A percentile compares a stretch with the other conserved stretches of the same genome.
phyloP scores from a whole-genome alignment of 257 asterid genomes.

The Solanum sejunctum region DNA sequence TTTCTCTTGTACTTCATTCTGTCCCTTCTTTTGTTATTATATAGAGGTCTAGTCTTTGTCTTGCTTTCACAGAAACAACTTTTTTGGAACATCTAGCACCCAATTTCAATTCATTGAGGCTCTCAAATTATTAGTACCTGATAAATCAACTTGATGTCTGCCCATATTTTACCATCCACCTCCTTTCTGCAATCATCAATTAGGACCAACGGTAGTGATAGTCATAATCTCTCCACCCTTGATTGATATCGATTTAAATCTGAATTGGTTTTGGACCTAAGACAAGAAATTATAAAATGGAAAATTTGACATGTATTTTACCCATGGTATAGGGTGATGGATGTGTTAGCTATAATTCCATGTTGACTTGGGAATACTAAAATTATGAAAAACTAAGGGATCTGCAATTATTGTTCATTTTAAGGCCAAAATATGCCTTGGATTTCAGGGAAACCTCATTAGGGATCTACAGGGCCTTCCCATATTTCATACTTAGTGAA shows the following conservation, averaged over 20 bases:
- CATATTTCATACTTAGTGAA: neutral
- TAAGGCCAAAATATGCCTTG: constrained; percentile 12
- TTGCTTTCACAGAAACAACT: constrained; percentile 7
- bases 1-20: constrained; percentile 9
- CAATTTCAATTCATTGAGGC: constrained; percentile 3
- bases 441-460: neutral
- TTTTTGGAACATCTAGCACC: constrained; percentile 19
- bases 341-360: neutral
- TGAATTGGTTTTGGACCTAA: neutral
- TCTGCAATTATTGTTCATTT: neutral
- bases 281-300: neutral
- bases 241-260: no score
- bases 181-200: neutral
- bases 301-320: neutral
- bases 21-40: constrained; percentile 27
- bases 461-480: neutral
- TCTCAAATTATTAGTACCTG: constrained; percentile 14
- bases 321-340: neutral
- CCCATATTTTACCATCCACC: constrained; percentile 1
- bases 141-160: constrained; percentile 1
- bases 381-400: neutral
- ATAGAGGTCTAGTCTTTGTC: constrained; percentile 40
- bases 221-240: neutral
- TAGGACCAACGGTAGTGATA: neutral
- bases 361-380: neutral